Evolutionary conservation across 306 rosid genomes (phyloP).

Genomic region (Prosopis cineraria): DNA sequence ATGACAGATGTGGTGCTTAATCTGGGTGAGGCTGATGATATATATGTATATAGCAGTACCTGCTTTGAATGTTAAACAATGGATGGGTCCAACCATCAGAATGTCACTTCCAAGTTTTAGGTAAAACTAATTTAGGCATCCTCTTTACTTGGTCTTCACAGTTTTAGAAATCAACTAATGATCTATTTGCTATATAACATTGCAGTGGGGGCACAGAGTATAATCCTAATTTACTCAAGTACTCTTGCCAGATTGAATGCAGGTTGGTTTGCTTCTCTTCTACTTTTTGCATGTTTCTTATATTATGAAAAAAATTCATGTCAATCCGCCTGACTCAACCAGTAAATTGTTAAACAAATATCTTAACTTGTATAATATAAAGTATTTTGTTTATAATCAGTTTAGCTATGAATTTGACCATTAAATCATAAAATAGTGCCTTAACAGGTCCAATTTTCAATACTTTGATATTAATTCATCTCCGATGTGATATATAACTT

Average conservation of each 20-base stretch:
- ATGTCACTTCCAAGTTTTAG: constrained; percentile 94
- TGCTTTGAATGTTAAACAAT: constrained; percentile 33
- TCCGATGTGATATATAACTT: not conserved
- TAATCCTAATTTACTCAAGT: constrained; percentile 74
- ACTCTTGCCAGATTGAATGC: constrained; percentile 85
- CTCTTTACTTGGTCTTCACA: not conserved
- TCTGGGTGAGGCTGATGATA: constrained; percentile 1
- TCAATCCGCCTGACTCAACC: too few relatives aligned
- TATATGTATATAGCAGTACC: constrained; percentile 49
- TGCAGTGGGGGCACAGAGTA: constrained; percentile 71
- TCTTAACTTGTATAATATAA: too few relatives aligned
- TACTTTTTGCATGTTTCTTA: not conserved
- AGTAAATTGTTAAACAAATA: too few relatives aligned
- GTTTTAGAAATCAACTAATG: not conserved
- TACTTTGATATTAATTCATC: too few relatives aligned
- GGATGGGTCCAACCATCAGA: constrained; percentile 81
- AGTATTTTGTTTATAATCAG: too few relatives aligned
- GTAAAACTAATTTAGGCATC: constrained; percentile 37
- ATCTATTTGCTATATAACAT: constrained; percentile 38
- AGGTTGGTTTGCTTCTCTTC: constrained; percentile 42
- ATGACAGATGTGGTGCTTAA: not conserved
- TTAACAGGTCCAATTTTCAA: too few relatives aligned
- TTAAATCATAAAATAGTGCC: too few relatives aligned
- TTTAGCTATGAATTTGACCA: too few relatives aligned
- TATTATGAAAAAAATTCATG: too few relatives aligned